A percentile compares a stretch with the other conserved stretches of the same genome.
phyloP scores from a whole-genome alignment of 495 filamentous ascomycete species.

The Podospora conica region DNA sequence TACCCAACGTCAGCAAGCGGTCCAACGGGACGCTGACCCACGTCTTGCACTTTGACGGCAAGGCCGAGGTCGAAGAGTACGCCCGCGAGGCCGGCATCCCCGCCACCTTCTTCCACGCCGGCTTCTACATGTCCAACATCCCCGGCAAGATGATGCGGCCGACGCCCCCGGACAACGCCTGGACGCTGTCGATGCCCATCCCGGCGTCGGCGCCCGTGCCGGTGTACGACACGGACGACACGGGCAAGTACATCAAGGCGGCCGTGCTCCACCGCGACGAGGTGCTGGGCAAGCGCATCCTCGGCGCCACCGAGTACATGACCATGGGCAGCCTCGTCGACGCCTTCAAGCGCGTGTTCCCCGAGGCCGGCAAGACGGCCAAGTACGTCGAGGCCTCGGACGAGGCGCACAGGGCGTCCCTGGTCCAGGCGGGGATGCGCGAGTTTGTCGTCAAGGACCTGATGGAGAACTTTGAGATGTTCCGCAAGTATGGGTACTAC shows the following conservation, averaged over 20 bases:
- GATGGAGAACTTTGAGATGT: conserved; percentile 48
- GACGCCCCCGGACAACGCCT: conserved; percentile 26
- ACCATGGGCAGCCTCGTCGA: conserved; percentile 41
- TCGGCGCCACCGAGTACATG: conserved; percentile 47
- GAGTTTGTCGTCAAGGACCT: conserved; percentile 42
- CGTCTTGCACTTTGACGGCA: conserved; percentile 57
- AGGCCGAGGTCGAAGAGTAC: conserved; percentile 55
- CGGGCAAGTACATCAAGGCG: conserved; percentile 50
- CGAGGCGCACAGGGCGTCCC: conserved; percentile 41
- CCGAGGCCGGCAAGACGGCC: conserved; percentile 44
- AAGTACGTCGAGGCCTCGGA: conserved; percentile 38
- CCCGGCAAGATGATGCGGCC: conserved; percentile 24
- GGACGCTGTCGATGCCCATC: conserved; percentile 34
- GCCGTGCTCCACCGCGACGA: conserved; percentile 38
- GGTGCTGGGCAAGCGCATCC: conserved; percentile 34
- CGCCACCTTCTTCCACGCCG: conserved; percentile 51
- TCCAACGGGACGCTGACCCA: conserved; percentile 41
- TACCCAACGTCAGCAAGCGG: conserved; percentile 33
- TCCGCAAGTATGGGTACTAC: conserved; percentile 49
- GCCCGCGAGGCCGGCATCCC: conserved; percentile 42
- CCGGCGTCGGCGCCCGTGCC: conserved; percentile 40
- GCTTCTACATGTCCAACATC: conserved; percentile 54
- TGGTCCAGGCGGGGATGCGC: neutral
- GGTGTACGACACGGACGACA: conserved; percentile 51
- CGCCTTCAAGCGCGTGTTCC: conserved; percentile 43